A percentile compares a stretch with the other conserved stretches of the same genome.
phyloP scores from a whole-genome alignment of 2,329 filamentous ascomycete species.

The Alternaria sp. region DNA sequence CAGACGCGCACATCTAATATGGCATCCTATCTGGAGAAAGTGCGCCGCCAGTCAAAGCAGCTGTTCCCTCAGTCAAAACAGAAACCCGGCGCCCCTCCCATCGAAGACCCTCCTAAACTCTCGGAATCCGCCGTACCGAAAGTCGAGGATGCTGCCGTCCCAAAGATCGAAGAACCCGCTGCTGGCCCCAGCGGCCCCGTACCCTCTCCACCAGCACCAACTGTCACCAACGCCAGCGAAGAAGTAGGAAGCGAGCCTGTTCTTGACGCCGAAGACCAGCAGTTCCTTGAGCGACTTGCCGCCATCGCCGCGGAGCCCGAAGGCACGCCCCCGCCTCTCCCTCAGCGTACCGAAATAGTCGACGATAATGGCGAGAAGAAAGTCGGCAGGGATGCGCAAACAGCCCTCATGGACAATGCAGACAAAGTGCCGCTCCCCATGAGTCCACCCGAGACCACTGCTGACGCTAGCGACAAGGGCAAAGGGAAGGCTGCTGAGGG shows the following conservation, averaged over 20 bases:
- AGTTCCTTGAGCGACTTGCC: conserved; percentile 61
- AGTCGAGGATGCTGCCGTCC: conserved; percentile 11
- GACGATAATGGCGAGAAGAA: conserved; percentile 44
- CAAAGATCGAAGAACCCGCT: conserved; percentile 18
- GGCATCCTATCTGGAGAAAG: conserved; percentile 43
- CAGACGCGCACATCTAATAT: conserved; percentile 18
- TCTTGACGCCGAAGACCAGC: conserved; percentile 66
- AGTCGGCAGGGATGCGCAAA: conserved; percentile 53
- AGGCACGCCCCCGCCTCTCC: conserved; percentile 51
- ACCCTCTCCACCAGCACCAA: conserved; percentile 25
- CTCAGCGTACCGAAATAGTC: conserved; percentile 40
- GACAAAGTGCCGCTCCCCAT: conserved; percentile 58
- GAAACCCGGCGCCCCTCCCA: conserved; percentile 15
- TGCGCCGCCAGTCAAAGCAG: conserved; percentile 43
- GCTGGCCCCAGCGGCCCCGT: conserved; percentile 32
- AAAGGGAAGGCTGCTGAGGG: conserved; percentile 38
- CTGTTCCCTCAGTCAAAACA: conserved; percentile 20
- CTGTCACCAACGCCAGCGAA: conserved; percentile 33
- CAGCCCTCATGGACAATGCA: conserved; percentile 53
- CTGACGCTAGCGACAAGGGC: conserved; percentile 36
- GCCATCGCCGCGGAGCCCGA: conserved; percentile 52
- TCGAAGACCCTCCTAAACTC: conserved; percentile 19
- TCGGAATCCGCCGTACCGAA: conserved; percentile 12
- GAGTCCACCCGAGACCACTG: conserved; percentile 50
- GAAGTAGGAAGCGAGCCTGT: conserved; percentile 50